Evolutionary conservation across 2,329 filamentous ascomycete species (phyloP).

Genomic region (Ophiostoma sp.): DNA sequence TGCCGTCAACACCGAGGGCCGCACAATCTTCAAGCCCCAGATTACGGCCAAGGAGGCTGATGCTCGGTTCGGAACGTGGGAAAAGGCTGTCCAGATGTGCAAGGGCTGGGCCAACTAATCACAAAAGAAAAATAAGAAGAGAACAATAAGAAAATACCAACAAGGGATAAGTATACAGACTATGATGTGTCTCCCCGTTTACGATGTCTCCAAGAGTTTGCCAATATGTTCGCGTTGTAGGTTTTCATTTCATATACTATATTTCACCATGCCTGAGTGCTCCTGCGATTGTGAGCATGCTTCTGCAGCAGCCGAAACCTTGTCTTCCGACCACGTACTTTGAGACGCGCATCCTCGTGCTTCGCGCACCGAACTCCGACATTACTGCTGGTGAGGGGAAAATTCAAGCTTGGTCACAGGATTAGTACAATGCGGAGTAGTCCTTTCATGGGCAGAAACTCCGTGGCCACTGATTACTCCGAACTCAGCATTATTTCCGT

Average conservation of each 20-base stretch:
- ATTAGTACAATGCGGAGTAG: not conserved
- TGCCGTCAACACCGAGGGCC: slow-evolving; percentile 63
- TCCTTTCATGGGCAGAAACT: not conserved
- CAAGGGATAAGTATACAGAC: too few relatives aligned
- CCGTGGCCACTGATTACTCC: not conserved
- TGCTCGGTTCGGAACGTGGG: slow-evolving; percentile 48
- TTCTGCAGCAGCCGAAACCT: not conserved
- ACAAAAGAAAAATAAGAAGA: not conserved
- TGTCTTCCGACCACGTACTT: not conserved
- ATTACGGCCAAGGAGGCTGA: slow-evolving; percentile 42
- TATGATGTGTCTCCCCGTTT: too few relatives aligned
- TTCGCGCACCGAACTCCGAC: not conserved
- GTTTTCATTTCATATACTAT: not conserved
- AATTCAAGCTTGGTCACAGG: not conserved
- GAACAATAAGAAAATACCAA: too few relatives aligned
- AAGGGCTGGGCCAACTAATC: slow-evolving; percentile 42
- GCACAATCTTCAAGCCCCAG: slow-evolving; percentile 64
- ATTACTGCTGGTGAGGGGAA: not conserved
- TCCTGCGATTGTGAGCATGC: not conserved
- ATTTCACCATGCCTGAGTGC: not conserved
- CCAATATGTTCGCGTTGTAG: not conserved
- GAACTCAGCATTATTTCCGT: not conserved
- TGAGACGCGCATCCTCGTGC: not conserved
- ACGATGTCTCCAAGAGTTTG: too few relatives aligned
- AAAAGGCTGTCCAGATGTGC: slow-evolving; percentile 55